Conservation (phyloP, 2,329 filamentous ascomycete genomes). For the Aspergillus spinulosporus region DNA sequence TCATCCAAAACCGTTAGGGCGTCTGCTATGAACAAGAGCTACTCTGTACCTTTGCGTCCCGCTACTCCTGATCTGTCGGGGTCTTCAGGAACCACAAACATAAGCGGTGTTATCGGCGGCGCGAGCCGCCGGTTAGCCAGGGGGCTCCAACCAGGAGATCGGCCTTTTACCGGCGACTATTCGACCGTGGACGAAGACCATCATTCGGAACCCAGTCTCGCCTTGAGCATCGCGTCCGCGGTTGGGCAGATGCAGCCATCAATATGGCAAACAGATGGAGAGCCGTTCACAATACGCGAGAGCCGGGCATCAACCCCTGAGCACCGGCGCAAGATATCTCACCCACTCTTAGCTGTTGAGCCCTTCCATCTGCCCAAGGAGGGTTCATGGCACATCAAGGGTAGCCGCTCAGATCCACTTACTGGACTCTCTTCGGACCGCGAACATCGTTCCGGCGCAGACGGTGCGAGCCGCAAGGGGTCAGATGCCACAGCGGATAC, state of each 20-base stretch:
- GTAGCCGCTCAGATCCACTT: slow-evolving; percentile 28
- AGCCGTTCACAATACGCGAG: slow-evolving; percentile 17
- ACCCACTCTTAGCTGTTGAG: slow-evolving; percentile 37
- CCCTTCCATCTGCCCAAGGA: slow-evolving; percentile 40
- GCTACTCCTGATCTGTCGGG: slow-evolving; percentile 33
- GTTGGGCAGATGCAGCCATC: slow-evolving; percentile 45
- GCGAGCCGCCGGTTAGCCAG: slow-evolving; percentile 40
- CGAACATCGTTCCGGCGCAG: slow-evolving; percentile 27
- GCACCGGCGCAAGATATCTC: slow-evolving; percentile 40
- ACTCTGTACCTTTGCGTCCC: slow-evolving; percentile 26
- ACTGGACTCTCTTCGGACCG: slow-evolving; percentile 18
- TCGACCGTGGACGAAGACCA: slow-evolving; percentile 37
- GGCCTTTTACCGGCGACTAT: slow-evolving; percentile 37
- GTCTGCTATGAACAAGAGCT: slow-evolving; percentile 27
- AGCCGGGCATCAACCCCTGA: slow-evolving; percentile 18
- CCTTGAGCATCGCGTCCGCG: slow-evolving; percentile 46
- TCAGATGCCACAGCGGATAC: slow-evolving; percentile 7
- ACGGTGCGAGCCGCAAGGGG: slow-evolving; percentile 19
- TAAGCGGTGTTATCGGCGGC: slow-evolving; percentile 44
- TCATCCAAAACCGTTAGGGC: slow-evolving; percentile 49
- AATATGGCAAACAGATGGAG: slow-evolving; percentile 36
- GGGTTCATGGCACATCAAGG: slow-evolving; percentile 34
- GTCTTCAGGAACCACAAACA: slow-evolving; percentile 32
- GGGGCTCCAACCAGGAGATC: slow-evolving; percentile 39
- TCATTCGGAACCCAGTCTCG: slow-evolving; percentile 46